Evolutionary conservation across 1,284 basidiomycete genomes (phyloP), one percentile per base, ranked within the genome.

Genomic region (Fomitopsis schrenkii): DNA sequence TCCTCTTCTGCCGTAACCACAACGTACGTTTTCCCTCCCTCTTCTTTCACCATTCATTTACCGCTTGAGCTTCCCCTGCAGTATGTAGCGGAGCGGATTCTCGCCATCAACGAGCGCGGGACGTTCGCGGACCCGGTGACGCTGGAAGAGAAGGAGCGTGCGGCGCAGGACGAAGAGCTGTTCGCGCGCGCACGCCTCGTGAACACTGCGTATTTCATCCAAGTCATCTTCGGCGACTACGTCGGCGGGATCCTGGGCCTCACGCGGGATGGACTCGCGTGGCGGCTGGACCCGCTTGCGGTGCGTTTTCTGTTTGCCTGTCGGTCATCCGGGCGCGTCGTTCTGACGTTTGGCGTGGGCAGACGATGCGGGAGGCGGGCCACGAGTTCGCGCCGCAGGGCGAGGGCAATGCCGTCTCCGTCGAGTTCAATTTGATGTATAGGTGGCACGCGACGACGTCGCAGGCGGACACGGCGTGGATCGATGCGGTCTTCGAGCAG

Each of bases 361-460:
- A 86, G 84, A 70, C 75, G 28, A 80, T 81, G 63, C 80, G 84
- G 58, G 76, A 77, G 17, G 1, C 67, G 0, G 65, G 77, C 62
- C 83, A 85, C 64, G 75, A 77, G 12, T 72, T 83, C 62, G 72
- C 83, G 19, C 80, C 81, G 35, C 81, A 83, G 17, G 91, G 91
- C 26, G 77, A 85, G 68, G 91, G 91, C 42, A 93, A 93, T 68
- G 83, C 82, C 53, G 82, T 84, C 62, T 87, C 88, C 0, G 73
- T 91, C 55, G 91, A 93, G 72, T 91, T 91, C 74, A 91, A 90
- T 68, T 74, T 89, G 8, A 74, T 91, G 15, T 91, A 91, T 71
- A 77, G 84, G 52, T 93, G 91, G 91, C 91, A 94, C 68, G 79
- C 89, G 15, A 80, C 87, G 1, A 72, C 88, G 7, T 88, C 87